Evolutionary conservation across 176 grass and related monocot genomes (phyloP).

Genomic region (Phoenix roebelenii): DNA sequence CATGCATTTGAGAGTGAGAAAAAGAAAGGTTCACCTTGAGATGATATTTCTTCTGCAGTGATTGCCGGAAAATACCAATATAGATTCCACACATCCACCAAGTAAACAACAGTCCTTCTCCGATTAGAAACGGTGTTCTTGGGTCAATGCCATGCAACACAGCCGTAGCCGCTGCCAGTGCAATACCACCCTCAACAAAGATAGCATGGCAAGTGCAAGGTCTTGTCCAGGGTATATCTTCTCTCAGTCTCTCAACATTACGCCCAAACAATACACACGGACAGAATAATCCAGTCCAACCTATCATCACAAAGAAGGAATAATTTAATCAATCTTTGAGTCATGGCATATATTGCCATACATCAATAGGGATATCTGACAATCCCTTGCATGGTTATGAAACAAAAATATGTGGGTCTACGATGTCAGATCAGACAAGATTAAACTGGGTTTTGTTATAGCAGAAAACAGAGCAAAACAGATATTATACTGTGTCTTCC

Average conservation of each 20-base stretch:
- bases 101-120: conserved; percentile 72
- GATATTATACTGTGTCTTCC: no score
- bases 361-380: no score
- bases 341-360: no score
- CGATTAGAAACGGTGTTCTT: conserved; percentile 63
- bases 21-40: conserved; percentile 51
- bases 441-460: no score
- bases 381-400: no score
- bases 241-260: conserved; percentile 68
- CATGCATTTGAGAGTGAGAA: background rate
- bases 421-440: no score
- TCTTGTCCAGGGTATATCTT: conserved; percentile 66
- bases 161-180: conserved; percentile 60
- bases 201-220: conserved; percentile 89
- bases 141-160: conserved; percentile 82
- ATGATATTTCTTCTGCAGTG: conserved; percentile 92
- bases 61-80: conserved; percentile 73
- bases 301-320: conserved; percentile 27
- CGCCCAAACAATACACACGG: conserved; percentile 88
- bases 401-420: no score
- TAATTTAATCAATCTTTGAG: background rate
- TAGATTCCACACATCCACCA: conserved; percentile 96
- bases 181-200: conserved; percentile 82
- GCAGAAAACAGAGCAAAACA: no score
- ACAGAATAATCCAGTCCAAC: conserved; percentile 78